Percentiles rank a stretch among this genome's conserved stretches.
Conservation (phyloP, 768 basidiomycete genomes). For the Boletellus emodensis region DNA sequence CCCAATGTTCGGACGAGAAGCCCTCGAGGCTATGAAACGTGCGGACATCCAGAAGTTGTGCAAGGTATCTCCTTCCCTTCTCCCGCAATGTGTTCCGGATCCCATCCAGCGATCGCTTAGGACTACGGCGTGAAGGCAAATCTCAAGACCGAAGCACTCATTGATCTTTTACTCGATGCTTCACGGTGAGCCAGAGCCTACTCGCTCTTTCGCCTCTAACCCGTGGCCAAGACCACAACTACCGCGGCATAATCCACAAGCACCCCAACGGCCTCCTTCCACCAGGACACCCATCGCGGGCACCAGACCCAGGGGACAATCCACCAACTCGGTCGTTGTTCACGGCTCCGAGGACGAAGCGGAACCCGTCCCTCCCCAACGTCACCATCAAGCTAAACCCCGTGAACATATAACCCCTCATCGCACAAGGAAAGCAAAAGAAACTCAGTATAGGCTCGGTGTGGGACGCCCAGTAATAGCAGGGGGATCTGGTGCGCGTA, state of each 20-base stretch:
- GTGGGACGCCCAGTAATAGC: constrained; percentile 65
- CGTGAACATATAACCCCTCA: constrained; percentile 23
- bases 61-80: constrained; percentile 44
- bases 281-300: constrained; percentile 29
- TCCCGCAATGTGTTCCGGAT: constrained; percentile 10
- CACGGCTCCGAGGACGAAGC: constrained; percentile 46
- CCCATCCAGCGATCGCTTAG: constrained; percentile 35
- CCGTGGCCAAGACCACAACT: constrained; percentile 21
- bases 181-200: constrained; percentile 35
- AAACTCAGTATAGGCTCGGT: constrained; percentile 64
- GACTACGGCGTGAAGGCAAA: constrained; percentile 81
- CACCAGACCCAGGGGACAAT: constrained; percentile 28
- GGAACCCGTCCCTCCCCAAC: constrained; percentile 21
- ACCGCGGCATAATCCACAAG: constrained; percentile 18
- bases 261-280: constrained; percentile 29
- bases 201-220: constrained; percentile 37
- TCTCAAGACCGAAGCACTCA: constrained; percentile 74
- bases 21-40: constrained; percentile 52
- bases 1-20: constrained; percentile 40
- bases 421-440: constrained; percentile 66
- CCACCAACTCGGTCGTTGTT: constrained; percentile 34
- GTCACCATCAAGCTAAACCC: constrained; percentile 12
- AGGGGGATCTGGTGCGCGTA: constrained; percentile 64
- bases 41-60: constrained; percentile 53
- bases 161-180: constrained; percentile 65